These are phyloP conservation scores for Debaryomyces maramus DNA, from an alignment of 805 yeast species.

Conservation along the genomic window DNA sequence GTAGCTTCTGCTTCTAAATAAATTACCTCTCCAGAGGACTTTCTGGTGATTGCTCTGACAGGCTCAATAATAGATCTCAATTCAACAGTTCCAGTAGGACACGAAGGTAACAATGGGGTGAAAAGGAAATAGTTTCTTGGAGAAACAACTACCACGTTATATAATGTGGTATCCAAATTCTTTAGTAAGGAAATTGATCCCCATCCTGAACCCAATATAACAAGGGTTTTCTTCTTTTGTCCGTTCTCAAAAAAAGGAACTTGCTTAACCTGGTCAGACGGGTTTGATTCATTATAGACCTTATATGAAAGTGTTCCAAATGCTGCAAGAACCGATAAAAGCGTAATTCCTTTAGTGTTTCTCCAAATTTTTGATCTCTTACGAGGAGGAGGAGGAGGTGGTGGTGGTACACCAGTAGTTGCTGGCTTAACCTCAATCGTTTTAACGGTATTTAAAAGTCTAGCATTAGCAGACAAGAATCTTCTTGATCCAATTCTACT, in stretches of 20 bases:
- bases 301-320: conserved; percentile 51
- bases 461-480: conserved; percentile 10
- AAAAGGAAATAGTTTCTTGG: conserved; percentile 95
- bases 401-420: not conserved
- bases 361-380: conserved; percentile 38
- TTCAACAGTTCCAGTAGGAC: conserved; percentile 92
- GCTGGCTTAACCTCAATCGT: not conserved
- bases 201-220: conserved; percentile 91
- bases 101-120: conserved; percentile 93
- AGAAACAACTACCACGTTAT: conserved; percentile 85
- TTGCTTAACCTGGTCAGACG: conserved; percentile 61
- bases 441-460: conserved; percentile 5
- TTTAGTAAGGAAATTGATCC: conserved; percentile 85
- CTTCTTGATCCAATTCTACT: conserved; percentile 13
- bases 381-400: conserved; percentile 3
- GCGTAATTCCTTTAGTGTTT: conserved; percentile 47
- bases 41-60: conserved; percentile 80
- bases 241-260: conserved; percentile 56
- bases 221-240: conserved; percentile 68
- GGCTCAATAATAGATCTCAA: conserved; percentile 92
- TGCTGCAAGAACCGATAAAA: conserved; percentile 54
- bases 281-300: conserved; percentile 62
- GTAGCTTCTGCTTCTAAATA: conserved; percentile 92
- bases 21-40: conserved; percentile 70
- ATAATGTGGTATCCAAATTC: conserved; percentile 79